phyloP scores from a whole-genome alignment of 2,329 filamentous ascomycete species.

The Domatiomyces globalis region DNA sequence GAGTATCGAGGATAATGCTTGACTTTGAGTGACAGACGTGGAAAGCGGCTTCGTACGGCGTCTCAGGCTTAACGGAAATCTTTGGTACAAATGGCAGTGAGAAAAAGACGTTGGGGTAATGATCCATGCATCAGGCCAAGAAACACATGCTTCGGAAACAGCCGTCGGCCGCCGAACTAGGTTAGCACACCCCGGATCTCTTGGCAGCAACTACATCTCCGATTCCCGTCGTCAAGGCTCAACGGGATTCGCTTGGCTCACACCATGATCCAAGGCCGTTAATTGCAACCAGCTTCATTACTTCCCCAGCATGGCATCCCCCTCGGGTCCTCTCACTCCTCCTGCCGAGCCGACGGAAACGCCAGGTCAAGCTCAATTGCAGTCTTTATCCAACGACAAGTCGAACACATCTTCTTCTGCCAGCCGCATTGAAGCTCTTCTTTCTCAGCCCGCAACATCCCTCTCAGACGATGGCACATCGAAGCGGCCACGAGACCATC shows the following conservation, averaged over 20 bases:
- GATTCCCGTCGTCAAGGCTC: no score
- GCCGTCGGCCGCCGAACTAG: neutral
- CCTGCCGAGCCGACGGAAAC: conserved; percentile 26
- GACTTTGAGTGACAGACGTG: neutral
- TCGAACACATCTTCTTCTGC: conserved; percentile 4
- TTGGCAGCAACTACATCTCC: neutral
- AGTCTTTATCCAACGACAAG: conserved; percentile 11
- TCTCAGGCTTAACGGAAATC: no score
- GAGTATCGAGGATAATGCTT: neutral
- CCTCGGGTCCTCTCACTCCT: conserved; percentile 27
- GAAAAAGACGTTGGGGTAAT: conserved; percentile 9
- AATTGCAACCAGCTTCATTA: neutral
- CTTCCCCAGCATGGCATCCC: conserved; percentile 5
- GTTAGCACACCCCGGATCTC: neutral
- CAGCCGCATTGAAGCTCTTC: conserved; percentile 19
- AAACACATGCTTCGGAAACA: neutral
- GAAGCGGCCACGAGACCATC: conserved; percentile 35
- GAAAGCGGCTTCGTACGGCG: neutral
- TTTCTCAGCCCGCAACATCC: conserved; percentile 29
- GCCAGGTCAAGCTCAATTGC: conserved; percentile 15
- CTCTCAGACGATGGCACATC: conserved; percentile 34
- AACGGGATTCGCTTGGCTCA: neutral
- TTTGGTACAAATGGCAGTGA: neutral
- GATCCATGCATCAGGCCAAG: neutral
- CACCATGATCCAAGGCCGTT: neutral